Evolutionary conservation across 2,329 filamentous ascomycete species (phyloP).

Genomic region (Ambrosiella beaveri): DNA sequence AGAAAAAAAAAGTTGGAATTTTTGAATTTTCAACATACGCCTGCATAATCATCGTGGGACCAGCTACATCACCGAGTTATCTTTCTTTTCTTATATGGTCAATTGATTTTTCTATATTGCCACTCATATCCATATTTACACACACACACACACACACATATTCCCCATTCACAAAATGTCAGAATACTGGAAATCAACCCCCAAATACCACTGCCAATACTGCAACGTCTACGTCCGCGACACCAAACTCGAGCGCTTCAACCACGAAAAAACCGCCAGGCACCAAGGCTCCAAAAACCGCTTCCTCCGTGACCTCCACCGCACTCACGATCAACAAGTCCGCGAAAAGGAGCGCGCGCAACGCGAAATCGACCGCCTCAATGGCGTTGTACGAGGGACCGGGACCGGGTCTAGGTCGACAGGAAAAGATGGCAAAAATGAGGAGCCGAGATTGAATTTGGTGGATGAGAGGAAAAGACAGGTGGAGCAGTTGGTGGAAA

Average conservation of each 20-base stretch:
- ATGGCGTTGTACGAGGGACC: slow-evolving; percentile 45
- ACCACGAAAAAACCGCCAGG: slow-evolving; percentile 73
- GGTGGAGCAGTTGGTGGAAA: slow-evolving; percentile 67
- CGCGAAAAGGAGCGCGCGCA: slow-evolving; percentile 69
- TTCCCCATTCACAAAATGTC: slow-evolving; percentile 46
- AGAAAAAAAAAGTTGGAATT: too few relatives aligned
- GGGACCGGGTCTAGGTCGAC: not conserved
- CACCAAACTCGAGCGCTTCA: slow-evolving; percentile 72
- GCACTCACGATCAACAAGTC: slow-evolving; percentile 61
- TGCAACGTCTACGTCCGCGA: slow-evolving; percentile 82
- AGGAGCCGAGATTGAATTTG: slow-evolving; percentile 20
- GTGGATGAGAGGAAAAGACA: slow-evolving; percentile 62
- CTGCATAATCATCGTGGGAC: not conserved
- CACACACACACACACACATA: not conserved
- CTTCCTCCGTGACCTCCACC: slow-evolving; percentile 76
- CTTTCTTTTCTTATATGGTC: not conserved
- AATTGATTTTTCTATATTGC: not conserved
- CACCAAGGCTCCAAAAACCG: slow-evolving; percentile 79
- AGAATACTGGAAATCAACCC: slow-evolving; percentile 97
- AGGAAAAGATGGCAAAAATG: not conserved
- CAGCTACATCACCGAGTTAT: not conserved
- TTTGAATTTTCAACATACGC: not conserved
- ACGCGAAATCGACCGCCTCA: slow-evolving; percentile 70
- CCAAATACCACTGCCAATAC: slow-evolving; percentile 97
- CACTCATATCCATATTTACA: not conserved